Evolutionary conservation across 2,329 filamentous ascomycete genomes (phyloP).

Genomic region (Westerdykella aurantiaca): DNA sequence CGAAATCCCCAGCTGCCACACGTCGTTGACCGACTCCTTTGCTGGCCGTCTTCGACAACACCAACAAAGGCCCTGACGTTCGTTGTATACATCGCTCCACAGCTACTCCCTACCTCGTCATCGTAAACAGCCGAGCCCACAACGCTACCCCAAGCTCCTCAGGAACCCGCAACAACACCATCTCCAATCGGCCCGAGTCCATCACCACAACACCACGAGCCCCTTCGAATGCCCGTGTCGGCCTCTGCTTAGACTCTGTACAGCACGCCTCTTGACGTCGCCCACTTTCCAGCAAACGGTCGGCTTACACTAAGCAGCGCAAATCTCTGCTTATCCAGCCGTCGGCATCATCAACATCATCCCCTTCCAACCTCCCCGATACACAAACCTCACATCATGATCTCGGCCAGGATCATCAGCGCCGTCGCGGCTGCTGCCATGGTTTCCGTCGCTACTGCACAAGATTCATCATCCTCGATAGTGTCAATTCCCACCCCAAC

Average conservation of each 20-base stretch:
- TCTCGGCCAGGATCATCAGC: conserved; percentile 27
- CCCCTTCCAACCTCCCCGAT: conserved; percentile 3
- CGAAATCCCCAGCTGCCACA: conserved; percentile 24
- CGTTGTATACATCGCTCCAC: background rate
- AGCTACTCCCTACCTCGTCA: conserved; percentile 6
- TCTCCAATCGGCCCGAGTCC: conserved; percentile 5
- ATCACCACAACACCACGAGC: conserved; percentile 6
- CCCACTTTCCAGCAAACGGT: conserved; percentile 1
- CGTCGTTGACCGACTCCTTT: conserved; percentile 34
- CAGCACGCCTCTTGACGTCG: conserved; percentile 8
- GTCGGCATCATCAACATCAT: conserved; percentile 7
- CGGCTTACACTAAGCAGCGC: conserved; percentile 20
- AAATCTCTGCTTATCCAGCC: conserved; percentile 15
- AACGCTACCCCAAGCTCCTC: conserved; percentile 6
- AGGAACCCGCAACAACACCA: conserved; percentile 4
- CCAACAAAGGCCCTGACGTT: conserved; percentile 7
- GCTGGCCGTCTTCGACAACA: conserved; percentile 14
- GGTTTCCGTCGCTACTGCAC: conserved; percentile 22
- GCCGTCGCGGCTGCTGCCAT: conserved; percentile 29
- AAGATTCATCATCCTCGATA: conserved; percentile 14
- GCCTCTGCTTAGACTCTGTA: conserved; percentile 20
- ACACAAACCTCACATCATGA: conserved; percentile 19
- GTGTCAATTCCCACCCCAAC: conserved; percentile 27
- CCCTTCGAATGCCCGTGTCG: conserved; percentile 20
- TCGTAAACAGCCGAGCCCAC: background rate